Percentiles rank a stretch among this genome's conserved stretches.
Conservation (phyloP, 805 yeast species). For the Hanseniaspora taiwanica region DNA sequence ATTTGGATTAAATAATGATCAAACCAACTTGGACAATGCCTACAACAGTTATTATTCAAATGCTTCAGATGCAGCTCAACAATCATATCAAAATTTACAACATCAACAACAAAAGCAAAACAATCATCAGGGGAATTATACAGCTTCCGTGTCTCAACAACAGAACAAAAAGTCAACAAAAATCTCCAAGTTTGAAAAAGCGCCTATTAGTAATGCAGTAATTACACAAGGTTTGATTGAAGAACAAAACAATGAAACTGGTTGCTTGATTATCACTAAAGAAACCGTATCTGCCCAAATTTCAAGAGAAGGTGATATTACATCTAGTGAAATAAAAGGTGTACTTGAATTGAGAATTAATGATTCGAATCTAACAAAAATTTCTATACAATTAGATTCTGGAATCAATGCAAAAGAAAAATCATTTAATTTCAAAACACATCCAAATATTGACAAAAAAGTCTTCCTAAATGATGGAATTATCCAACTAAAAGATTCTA, state of each 20-base stretch:
- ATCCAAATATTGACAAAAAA: slow-evolving; percentile 85
- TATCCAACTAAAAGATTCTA: slow-evolving; percentile 63
- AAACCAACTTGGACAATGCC: slow-evolving; percentile 24
- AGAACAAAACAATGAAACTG: slow-evolving; percentile 40
- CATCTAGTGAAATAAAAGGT: slow-evolving; percentile 73
- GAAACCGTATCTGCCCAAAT: slow-evolving; percentile 71
- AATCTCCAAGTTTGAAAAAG: slow-evolving; percentile 6
- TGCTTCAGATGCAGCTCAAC: slow-evolving; percentile 27
- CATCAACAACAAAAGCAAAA: slow-evolving; percentile 11
- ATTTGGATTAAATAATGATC: slow-evolving; percentile 15
- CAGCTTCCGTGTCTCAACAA: background rate
- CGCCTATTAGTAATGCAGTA: slow-evolving; percentile 7
- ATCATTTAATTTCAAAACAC: slow-evolving; percentile 68
- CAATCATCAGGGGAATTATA: background rate
- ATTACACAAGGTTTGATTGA: slow-evolving; percentile 2
- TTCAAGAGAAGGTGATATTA: slow-evolving; percentile 68
- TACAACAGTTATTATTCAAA: slow-evolving; percentile 25
- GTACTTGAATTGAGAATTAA: slow-evolving; percentile 80
- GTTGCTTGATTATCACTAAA: slow-evolving; percentile 62
- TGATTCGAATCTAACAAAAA: slow-evolving; percentile 53
- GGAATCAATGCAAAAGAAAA: slow-evolving; percentile 30
- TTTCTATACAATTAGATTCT: slow-evolving; percentile 44
- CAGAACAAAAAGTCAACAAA: slow-evolving; percentile 4
- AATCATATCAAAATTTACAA: slow-evolving; percentile 17
- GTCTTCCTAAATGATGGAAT: slow-evolving; percentile 43